Conservation (phyloP, 2,329 filamentous ascomycete species). For the Cladosporium sp. region DNA sequence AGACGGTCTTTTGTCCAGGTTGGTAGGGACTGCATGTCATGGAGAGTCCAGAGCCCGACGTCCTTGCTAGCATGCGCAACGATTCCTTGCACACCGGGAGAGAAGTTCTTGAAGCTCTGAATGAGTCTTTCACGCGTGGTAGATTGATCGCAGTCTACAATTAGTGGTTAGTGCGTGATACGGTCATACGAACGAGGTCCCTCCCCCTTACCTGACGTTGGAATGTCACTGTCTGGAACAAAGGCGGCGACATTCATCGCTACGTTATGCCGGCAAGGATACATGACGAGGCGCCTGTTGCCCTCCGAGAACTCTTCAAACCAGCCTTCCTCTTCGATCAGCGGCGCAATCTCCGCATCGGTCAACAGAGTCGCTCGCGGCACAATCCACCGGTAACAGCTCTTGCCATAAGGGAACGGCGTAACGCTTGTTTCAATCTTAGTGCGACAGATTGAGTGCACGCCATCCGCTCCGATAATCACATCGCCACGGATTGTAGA, state of each 20-base stretch:
- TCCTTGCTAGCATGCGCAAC: background rate
- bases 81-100: background rate
- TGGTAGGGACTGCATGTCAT: background rate
- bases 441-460: slow-evolving; percentile 27
- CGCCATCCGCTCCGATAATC: slow-evolving; percentile 24
- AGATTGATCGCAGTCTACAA: background rate
- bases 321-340: background rate
- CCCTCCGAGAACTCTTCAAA: slow-evolving; percentile 5
- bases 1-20: background rate
- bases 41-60: background rate
- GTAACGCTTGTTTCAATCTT: slow-evolving; percentile 26
- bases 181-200: too few species aligned
- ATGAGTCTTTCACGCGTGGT: background rate
- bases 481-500: slow-evolving; percentile 26
- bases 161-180: too few species aligned
- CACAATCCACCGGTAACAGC: slow-evolving; percentile 59
- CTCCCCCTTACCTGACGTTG: background rate
- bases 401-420: slow-evolving; percentile 49
- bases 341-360: background rate
- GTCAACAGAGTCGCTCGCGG: slow-evolving; percentile 25
- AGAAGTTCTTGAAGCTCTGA: background rate
- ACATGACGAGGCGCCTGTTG: background rate
- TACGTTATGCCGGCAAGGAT: background rate
- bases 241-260: slow-evolving; percentile 8
- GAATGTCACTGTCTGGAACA: background rate